Evolutionary conservation across 1,139 yeast species (phyloP).

Genomic region (Taphrina communis): DNA sequence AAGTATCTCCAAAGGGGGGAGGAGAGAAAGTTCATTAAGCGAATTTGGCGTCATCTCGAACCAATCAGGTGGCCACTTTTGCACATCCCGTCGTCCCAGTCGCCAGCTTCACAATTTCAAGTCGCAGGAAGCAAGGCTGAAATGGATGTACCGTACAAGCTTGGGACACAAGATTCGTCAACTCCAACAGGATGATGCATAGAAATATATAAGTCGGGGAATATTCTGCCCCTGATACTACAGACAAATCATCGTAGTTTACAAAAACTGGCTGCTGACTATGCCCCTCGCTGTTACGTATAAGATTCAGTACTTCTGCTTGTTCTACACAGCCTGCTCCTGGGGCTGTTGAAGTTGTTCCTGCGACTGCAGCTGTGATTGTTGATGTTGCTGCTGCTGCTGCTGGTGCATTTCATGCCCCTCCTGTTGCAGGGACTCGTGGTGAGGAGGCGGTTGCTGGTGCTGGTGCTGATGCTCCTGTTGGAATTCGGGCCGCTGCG

Average conservation of each 20-base stretch:
- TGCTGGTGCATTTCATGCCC: neutral
- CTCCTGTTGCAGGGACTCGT: neutral
- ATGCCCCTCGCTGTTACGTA: neutral
- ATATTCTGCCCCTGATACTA: too few relatives aligned
- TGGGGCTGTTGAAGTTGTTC: neutral
- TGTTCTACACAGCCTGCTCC: neutral
- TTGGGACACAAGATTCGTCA: too few relatives aligned
- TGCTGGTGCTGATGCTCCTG: constrained; percentile 3
- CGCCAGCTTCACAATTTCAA: neutral
- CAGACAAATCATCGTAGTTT: neutral
- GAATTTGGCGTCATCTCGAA: constrained; percentile 10
- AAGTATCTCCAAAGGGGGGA: too few relatives aligned
- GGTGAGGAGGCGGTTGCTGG: constrained; percentile 12
- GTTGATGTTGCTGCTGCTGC: neutral
- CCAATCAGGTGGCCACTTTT: constrained; percentile 5
- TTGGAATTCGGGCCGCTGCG: constrained; percentile 3
- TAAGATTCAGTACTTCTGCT: neutral
- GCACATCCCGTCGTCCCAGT: neutral
- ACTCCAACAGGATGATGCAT: too few relatives aligned
- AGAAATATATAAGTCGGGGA: too few relatives aligned
- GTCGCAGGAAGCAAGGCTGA: neutral
- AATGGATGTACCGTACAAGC: too few relatives aligned
- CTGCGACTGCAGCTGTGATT: neutral
- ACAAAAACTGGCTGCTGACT: neutral
- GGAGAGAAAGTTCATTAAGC: neutral